Base-by-base conservation (phyloP, 345 rosid genomes). In the Populus nigra region DNA sequence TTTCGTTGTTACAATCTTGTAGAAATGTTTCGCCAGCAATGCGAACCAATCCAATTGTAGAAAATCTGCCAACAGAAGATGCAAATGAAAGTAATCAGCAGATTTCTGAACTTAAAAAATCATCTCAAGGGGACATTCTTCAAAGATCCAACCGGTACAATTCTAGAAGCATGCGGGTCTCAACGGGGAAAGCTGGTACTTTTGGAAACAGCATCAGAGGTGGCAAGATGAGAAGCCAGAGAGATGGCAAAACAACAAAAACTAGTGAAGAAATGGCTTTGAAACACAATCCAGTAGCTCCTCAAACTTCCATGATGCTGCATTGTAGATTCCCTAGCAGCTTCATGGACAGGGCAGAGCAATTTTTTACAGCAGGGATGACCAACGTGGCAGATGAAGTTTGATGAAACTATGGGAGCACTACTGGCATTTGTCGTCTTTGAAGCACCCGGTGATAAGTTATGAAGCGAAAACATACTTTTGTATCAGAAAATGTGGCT, bases 1-100 rank as follows among this genome's bases (percentile, higher is more conserved):
- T 87, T 36, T 88, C 96, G 31, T 78, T 90, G 83, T 83, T 91
- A 73, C 86, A 69, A 79, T 90, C 93, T n/a, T 88, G 96, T 86
- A 86, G 86, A 85, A 88, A 82, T 73, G 83, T 66, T 68, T 68
- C 73, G 22, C 83, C 82, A n/a, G 43, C 82, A 1, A 72, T 67
- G 47, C 77, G 55, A 33, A 71, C 86, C 72, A 79, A 55, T 86
- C 62, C 78, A 53, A 65, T 72, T 39, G 39, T 38, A 12, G 89
- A 88, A 25, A 81, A 80, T 82, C 67, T 73, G n/a, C 72, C 72
- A 36, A 62, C 53, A 16, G 90, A 83, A 12, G 89, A 84, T 77
- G 77, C 82, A 57, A 78, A 43, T 12, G 89, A 85, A 74, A 74
- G 65, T 73, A 86, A 77, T 73, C 89, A 85, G 79, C 91, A 76